A percentile compares a stretch with the other conserved stretches of the same genome.
These are phyloP conservation scores for Hypoxylon fuscum DNA, from an alignment of 495 filamentous ascomycete genomes.

Conservation along the genomic window DNA sequence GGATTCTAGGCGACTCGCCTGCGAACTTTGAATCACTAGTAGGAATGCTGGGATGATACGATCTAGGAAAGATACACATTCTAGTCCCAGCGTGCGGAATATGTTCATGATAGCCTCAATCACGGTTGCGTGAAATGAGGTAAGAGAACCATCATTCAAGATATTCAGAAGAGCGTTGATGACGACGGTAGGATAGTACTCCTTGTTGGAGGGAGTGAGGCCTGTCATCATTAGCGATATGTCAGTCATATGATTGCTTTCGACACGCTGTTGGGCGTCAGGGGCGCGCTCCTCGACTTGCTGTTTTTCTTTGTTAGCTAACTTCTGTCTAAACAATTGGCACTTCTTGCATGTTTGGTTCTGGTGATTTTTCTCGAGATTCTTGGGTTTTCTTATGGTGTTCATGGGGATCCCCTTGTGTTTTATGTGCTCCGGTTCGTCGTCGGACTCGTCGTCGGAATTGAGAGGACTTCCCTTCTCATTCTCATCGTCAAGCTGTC, in stretches of 20 bases:
- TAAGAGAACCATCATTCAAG: constrained; percentile 85
- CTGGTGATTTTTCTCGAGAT: background rate
- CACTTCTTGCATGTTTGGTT: background rate
- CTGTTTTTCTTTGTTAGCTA: constrained; percentile 37
- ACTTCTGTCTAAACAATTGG: constrained; percentile 7
- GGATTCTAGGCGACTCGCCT: constrained; percentile 78
- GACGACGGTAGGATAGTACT: constrained; percentile 98
- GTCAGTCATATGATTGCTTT: constrained; percentile 78
- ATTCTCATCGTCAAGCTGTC: constrained; percentile 12
- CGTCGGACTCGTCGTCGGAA: constrained; percentile 8
- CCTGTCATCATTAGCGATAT: constrained; percentile 98
- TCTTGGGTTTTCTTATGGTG: background rate
- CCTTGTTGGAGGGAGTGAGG: constrained; percentile 94
- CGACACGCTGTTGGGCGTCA: constrained; percentile 67
- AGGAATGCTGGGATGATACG: constrained; percentile 95
- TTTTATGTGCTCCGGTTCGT: constrained; percentile 4
- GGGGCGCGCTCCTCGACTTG: constrained; percentile 71
- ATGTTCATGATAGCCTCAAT: constrained; percentile 99
- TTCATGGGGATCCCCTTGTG: constrained; percentile 1
- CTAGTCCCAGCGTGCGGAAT: constrained; percentile 92
- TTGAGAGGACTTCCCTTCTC: constrained; percentile 28
- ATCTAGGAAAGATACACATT: constrained; percentile 92
- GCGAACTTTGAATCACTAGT: constrained; percentile 79
- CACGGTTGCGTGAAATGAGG: constrained; percentile 91
- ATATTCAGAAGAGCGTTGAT: constrained; percentile 94